Evolutionary conservation across 129 eudicot genomes (phyloP), one percentile per base, ranked within the genome.

Genomic region (Cynara cardunculus): DNA sequence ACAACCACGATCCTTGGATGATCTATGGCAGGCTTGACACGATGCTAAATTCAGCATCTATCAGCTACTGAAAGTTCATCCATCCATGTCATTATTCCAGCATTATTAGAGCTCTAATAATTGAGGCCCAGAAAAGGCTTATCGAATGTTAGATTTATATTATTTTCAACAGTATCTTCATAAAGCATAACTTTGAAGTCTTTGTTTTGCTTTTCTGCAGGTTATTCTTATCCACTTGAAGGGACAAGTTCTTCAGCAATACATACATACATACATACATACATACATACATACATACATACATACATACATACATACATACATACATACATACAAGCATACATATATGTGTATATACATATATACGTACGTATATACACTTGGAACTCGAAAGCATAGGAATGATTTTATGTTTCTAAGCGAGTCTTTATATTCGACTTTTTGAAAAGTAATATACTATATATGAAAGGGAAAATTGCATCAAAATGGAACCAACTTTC

Each of bases 141-240:
- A 5, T 46, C 7, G 10, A 26, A 5, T 24, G 32, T 41, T 73
- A 25, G 67, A 46, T 24, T 74, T 74, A 41, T 74, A 74, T 74
- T 74, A 26, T 74, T 27, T 74, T 14, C 25, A 46, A 44, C 2
- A 26, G 30, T 74, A 74, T 74, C 30, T 46, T 24, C 18, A 74
- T n/a, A 16, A 74, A 25, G 78, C 41, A 44, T 46, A 26, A 7
- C 21, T 25, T 22, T 76, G 56, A 62, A 21, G 35, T 31, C 56
- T 28, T 75, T 30, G 59, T 16, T 75, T 75, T 31, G 71, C 30
- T 76, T 76, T 61, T 76, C 80, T 19, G 19, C 59, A 5, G 31
- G 21, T 76, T 76, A 76, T 76, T 76, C 80, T 76, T 28, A 31
- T 31, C 53, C 26, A 61, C 24, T 61, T 59, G 53, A 32, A 19